Evolutionary conservation across 768 basidiomycete genomes (phyloP).

Genomic region (Hygrophoropsis aurantiaca): DNA sequence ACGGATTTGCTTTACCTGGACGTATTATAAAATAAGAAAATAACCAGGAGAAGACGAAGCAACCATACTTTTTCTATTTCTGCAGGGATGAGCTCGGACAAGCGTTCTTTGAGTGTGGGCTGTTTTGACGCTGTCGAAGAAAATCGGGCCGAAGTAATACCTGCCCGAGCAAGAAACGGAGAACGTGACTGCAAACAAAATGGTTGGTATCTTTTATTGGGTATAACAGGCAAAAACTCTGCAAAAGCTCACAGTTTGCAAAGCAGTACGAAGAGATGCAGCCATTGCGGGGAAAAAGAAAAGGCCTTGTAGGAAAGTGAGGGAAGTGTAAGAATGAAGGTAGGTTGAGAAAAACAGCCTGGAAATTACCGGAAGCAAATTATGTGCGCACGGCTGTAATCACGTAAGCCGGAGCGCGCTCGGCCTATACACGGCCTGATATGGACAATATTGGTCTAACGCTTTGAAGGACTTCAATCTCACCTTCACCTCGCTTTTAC

Average conservation of each 20-base stretch:
- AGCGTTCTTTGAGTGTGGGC: constrained; percentile 84
- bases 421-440: too few relatives aligned
- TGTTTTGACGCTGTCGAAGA: constrained; percentile 67
- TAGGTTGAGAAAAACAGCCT: constrained; percentile 10
- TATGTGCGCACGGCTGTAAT: neutral
- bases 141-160: constrained; percentile 52
- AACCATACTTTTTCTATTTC: constrained; percentile 50
- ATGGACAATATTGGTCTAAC: too few relatives aligned
- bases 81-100: constrained; percentile 90
- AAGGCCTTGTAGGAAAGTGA: neutral
- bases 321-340: neutral
- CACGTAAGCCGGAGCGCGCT: neutral
- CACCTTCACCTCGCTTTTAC: neutral
- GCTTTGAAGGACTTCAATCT: too few relatives aligned
- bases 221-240: constrained; percentile 34
- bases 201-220: too few relatives aligned
- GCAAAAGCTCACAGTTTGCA: constrained; percentile 35
- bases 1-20: constrained; percentile 79
- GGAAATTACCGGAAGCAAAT: constrained; percentile 25
- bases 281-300: constrained; percentile 38
- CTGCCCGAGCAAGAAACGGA: constrained; percentile 39
- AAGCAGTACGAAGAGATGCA: constrained; percentile 35
- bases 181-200: constrained; percentile 46
- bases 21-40: constrained; percentile 6
- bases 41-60: neutral